These are phyloP conservation scores for Phialemoniopsis sp. DNA, from an alignment of 2,329 filamentous ascomycete genomes.

Conservation along the genomic window DNA sequence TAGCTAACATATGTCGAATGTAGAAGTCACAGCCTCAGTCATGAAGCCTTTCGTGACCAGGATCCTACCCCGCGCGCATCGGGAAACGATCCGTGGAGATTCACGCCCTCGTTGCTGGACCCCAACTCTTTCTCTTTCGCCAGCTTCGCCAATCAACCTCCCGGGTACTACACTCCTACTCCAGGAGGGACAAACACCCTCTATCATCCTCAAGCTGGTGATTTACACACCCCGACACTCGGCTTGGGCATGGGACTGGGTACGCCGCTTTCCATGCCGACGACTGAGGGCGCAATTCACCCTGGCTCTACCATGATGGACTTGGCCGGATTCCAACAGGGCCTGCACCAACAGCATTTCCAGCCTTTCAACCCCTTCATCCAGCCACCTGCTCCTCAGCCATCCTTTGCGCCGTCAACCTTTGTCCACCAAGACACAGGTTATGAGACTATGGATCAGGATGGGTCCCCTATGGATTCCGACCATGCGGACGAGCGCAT, in stretches of 20 bases:
- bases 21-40: conserved; percentile 41
- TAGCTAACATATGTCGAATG: conserved; percentile 7
- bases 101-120: conserved; percentile 86
- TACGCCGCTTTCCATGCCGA: conserved; percentile 76
- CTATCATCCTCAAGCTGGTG: conserved; percentile 79
- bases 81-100: conserved; percentile 72
- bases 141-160: conserved; percentile 72
- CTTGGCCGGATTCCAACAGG: conserved; percentile 61
- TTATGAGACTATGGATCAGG: conserved; percentile 76
- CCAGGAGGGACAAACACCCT: conserved; percentile 75
- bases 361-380: conserved; percentile 61
- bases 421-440: conserved; percentile 78
- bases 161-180: conserved; percentile 85
- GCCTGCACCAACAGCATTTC: conserved; percentile 32
- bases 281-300: conserved; percentile 62
- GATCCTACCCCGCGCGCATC: conserved; percentile 79
- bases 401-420: conserved; percentile 69
- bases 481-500: conserved; percentile 47
- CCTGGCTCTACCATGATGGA: conserved; percentile 56
- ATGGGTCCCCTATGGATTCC: conserved; percentile 63
- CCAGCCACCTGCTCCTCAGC: conserved; percentile 51
- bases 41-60: conserved; percentile 57
- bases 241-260: conserved; percentile 71
- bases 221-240: conserved; percentile 79
- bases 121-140: conserved; percentile 78